These are phyloP conservation scores for Cladobotryum mycophilum DNA, from an alignment of 2,329 filamentous ascomycete genomes.

Conservation along the genomic window DNA sequence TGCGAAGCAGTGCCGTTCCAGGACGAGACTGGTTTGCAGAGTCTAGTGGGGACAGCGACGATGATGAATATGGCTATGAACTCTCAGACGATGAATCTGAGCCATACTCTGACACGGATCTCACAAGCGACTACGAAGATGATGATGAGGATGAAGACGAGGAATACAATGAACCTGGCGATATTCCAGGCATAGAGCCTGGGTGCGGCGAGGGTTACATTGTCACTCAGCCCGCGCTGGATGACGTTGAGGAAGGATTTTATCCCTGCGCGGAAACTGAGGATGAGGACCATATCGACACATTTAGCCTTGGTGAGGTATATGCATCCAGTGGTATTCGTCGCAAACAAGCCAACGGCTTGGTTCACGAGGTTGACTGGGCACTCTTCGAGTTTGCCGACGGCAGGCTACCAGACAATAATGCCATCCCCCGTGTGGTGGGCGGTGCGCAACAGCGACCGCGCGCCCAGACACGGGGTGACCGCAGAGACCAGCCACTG, in stretches of 20 bases:
- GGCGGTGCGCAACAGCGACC: slow-evolving; percentile 11
- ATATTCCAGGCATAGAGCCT: slow-evolving; percentile 70
- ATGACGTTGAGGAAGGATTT: slow-evolving; percentile 78
- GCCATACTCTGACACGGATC: slow-evolving; percentile 41
- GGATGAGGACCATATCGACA: slow-evolving; percentile 76
- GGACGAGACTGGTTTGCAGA: slow-evolving; percentile 39
- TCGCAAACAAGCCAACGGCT: slow-evolving; percentile 61
- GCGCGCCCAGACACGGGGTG: slow-evolving; percentile 10
- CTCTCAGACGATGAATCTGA: slow-evolving; percentile 59
- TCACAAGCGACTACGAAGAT: slow-evolving; percentile 48
- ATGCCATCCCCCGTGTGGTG: slow-evolving; percentile 51
- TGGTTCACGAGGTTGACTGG: slow-evolving; percentile 93
- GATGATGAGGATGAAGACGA: slow-evolving; percentile 49
- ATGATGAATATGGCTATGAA: slow-evolving; percentile 53
- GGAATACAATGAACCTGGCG: slow-evolving; percentile 57
- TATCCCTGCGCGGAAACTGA: slow-evolving; percentile 66
- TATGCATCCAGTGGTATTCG: slow-evolving; percentile 88
- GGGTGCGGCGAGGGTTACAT: slow-evolving; percentile 71
- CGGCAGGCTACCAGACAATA: slow-evolving; percentile 63
- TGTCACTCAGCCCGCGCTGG: slow-evolving; percentile 86
- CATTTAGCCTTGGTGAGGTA: slow-evolving; percentile 73
- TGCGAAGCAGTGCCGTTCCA: slow-evolving; percentile 35
- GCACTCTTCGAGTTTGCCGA: slow-evolving; percentile 76
- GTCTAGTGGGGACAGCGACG: slow-evolving; percentile 37
- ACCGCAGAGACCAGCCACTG: slow-evolving; percentile 23